A percentile compares a stretch with the other conserved stretches of the same genome.
phyloP scores from a whole-genome alignment of 345 rosid genomes.

The Reutealis trisperma region DNA sequence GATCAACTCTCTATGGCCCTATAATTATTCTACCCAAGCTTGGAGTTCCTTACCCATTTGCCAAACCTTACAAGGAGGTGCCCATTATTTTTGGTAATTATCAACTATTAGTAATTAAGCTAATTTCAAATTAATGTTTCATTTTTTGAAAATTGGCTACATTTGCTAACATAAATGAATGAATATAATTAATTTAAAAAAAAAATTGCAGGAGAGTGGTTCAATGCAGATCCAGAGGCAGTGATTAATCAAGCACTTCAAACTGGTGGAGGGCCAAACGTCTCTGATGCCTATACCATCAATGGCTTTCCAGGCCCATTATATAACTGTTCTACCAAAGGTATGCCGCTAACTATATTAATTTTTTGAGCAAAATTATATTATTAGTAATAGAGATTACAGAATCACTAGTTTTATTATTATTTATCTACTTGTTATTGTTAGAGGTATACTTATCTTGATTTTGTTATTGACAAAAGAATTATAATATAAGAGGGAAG shows the following conservation, averaged over 20 bases:
- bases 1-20: constrained; percentile 16
- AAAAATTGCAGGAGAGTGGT: constrained; percentile 22
- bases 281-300: constrained; percentile 23
- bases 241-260: constrained; percentile 18
- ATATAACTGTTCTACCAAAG: constrained; percentile 18
- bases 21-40: constrained; percentile 17
- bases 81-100: constrained; percentile 16
- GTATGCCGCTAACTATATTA: neutral
- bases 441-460: too few species aligned
- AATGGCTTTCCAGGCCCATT: constrained; percentile 20
- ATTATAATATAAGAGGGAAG: too few species aligned
- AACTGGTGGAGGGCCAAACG: constrained; percentile 25
- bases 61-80: constrained; percentile 22
- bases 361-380: too few species aligned
- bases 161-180: constrained; percentile 1
- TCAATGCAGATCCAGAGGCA: constrained; percentile 18
- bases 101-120: too few species aligned
- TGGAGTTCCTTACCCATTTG: constrained; percentile 15
- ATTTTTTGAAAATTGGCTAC: too few species aligned
- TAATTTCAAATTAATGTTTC: neutral
- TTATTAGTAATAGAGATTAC: too few species aligned
- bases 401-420: too few species aligned
- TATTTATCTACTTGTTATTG: too few species aligned
- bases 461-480: too few species aligned
- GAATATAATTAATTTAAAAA: neutral